phyloP scores from a whole-genome alignment of 2,329 filamentous ascomycete species.

The Penicillium griseofulvum region DNA sequence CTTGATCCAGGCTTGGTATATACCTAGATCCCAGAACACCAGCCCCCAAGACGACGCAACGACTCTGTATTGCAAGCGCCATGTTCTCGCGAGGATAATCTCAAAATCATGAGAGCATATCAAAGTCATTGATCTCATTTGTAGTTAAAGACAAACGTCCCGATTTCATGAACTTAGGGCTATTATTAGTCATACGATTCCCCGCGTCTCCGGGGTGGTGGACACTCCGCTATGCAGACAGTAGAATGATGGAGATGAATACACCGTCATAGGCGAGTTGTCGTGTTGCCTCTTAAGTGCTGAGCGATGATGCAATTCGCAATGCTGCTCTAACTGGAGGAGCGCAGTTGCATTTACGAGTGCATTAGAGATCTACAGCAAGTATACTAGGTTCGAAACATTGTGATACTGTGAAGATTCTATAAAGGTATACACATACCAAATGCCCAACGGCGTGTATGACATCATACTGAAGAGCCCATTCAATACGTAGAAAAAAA shows the following conservation, averaged over 20 bases:
- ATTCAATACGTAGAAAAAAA: neutral
- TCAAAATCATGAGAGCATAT: neutral
- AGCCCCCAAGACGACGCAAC: neutral
- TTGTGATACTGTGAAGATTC: neutral
- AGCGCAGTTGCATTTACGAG: neutral
- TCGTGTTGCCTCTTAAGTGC: neutral
- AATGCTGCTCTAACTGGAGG: neutral
- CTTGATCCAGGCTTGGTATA: neutral
- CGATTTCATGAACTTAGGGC: neutral
- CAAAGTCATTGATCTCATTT: neutral
- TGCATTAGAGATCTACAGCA: constrained; percentile 3
- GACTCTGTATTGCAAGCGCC: neutral
- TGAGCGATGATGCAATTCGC: neutral
- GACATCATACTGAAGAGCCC: neutral
- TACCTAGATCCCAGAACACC: neutral
- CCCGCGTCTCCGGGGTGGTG: constrained; percentile 13
- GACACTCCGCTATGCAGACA: neutral
- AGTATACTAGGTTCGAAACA: neutral
- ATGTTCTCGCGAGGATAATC: neutral
- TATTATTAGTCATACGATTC: neutral
- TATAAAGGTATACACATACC: constrained; percentile 1
- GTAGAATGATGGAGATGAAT: neutral
- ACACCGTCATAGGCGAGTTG: neutral
- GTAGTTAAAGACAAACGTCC: too few relatives aligned
- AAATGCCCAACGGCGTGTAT: neutral